phyloP scores from a whole-genome alignment of 2,329 filamentous ascomycete genomes.

The Paracamarosporium sp. region DNA sequence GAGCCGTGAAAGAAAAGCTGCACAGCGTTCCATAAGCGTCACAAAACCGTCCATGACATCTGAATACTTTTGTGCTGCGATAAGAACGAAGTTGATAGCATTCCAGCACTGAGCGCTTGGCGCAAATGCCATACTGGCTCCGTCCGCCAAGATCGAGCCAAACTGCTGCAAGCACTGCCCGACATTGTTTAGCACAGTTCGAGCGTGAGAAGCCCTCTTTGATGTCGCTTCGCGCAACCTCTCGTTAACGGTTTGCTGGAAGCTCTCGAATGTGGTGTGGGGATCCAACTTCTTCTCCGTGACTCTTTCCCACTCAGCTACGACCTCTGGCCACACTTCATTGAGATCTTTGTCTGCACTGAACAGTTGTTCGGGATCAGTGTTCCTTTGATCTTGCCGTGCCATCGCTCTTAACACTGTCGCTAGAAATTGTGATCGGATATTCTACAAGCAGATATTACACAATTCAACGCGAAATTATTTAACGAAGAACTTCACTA shows the following conservation, averaged over 20 bases:
- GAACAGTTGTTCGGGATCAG: neutral
- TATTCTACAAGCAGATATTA: neutral
- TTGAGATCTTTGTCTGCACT: constrained; percentile 17
- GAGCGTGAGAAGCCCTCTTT: constrained; percentile 9
- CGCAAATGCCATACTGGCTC: constrained; percentile 13
- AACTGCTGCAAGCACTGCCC: constrained; percentile 12
- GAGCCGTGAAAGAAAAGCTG: constrained; percentile 15
- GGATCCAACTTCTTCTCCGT: constrained; percentile 16
- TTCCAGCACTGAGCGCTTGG: constrained; percentile 23
- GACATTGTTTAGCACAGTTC: constrained; percentile 10
- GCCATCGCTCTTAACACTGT: neutral
- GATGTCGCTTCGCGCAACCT: neutral
- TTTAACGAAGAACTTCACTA: neutral
- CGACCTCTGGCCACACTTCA: constrained; percentile 17
- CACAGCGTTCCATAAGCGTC: constrained; percentile 21
- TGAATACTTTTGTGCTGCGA: constrained; percentile 5
- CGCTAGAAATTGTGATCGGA: neutral
- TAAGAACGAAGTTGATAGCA: constrained; percentile 20
- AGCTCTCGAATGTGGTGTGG: constrained; percentile 4
- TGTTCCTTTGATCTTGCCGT: too few relatives aligned
- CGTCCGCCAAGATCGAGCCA: constrained; percentile 13
- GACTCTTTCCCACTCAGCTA: constrained; percentile 16
- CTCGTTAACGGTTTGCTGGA: constrained; percentile 13
- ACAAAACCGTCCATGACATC: constrained; percentile 21
- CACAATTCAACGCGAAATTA: neutral